These are phyloP conservation scores for Coprinellus micaceus DNA, from an alignment of 768 basidiomycete species.

Conservation along the genomic window DNA sequence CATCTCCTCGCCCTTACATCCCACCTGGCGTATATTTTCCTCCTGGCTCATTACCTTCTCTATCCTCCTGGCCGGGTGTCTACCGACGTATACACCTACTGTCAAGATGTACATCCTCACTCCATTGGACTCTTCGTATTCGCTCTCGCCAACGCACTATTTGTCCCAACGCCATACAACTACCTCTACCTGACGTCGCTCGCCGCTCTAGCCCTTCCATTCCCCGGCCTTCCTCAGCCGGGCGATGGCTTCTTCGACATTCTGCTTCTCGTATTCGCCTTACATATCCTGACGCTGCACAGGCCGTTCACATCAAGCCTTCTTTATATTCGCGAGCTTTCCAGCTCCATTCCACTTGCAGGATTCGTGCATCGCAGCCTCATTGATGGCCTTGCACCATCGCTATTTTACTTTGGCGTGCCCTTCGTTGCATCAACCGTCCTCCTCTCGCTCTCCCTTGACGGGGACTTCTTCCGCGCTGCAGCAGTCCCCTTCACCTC, in stretches of 20 bases:
- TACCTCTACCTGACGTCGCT: constrained; percentile 36
- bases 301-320: constrained; percentile 41
- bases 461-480: constrained; percentile 27
- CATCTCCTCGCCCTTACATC: constrained; percentile 41
- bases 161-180: constrained; percentile 23
- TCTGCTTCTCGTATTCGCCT: constrained; percentile 36
- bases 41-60: constrained; percentile 39
- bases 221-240: constrained; percentile 33
- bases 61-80: constrained; percentile 32
- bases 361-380: constrained; percentile 38
- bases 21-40: constrained; percentile 36
- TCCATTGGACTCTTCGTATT: background rate
- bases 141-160: background rate
- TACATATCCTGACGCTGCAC: constrained; percentile 31
- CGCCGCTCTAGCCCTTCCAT: constrained; percentile 40
- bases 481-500: constrained; percentile 7
- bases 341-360: constrained; percentile 40
- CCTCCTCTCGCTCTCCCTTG: constrained; percentile 47
- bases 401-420: constrained; percentile 47
- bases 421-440: constrained; percentile 38
- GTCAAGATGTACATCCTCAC: background rate
- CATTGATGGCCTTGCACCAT: constrained; percentile 34
- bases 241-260: constrained; percentile 37
- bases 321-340: constrained; percentile 35
- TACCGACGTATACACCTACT: background rate